A percentile compares a stretch with the other conserved stretches of the same genome.
Evolutionary conservation across 2,329 filamentous ascomycete species (phyloP).

Genomic region (Ceratocystis destructans): DNA sequence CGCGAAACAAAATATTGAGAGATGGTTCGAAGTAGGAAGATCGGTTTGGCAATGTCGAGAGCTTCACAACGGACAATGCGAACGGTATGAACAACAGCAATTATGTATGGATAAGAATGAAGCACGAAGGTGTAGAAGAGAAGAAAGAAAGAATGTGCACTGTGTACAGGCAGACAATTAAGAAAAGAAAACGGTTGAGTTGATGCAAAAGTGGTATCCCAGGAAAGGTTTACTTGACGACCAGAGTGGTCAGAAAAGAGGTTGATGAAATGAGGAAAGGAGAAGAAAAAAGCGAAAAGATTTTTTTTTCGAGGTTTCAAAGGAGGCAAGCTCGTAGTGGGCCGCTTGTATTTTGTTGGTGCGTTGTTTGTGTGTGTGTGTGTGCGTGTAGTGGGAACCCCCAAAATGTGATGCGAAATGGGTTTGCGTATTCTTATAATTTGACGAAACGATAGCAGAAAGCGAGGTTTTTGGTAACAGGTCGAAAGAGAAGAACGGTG

Average conservation of each 20-base stretch:
- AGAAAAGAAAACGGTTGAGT: not conserved
- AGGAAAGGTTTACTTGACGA: not conserved
- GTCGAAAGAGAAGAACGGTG: conserved; percentile 19
- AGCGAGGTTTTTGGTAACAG: conserved; percentile 3
- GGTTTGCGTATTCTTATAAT: conserved; percentile 11
- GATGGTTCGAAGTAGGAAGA: conserved; percentile 6
- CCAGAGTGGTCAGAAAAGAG: conserved; percentile 6
- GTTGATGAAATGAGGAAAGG: conserved; percentile 9
- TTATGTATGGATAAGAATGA: conserved; percentile 19
- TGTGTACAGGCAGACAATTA: conserved; percentile 22
- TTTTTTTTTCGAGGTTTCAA: not conserved
- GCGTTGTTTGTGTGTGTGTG: conserved; percentile 6
- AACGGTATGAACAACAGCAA: conserved; percentile 11
- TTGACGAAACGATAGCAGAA: conserved; percentile 13
- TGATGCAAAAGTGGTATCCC: conserved; percentile 4
- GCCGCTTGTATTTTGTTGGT: conserved; percentile 10
- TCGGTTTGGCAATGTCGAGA: not conserved
- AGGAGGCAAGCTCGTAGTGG: conserved; percentile 15
- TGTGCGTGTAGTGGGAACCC: conserved; percentile 7
- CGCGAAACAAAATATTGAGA: conserved; percentile 13
- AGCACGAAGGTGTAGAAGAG: conserved; percentile 13
- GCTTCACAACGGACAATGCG: conserved; percentile 1
- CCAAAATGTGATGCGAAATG: conserved; percentile 4
- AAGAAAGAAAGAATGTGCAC: conserved; percentile 19
- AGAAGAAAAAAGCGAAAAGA: conserved; percentile 8